Conservation (phyloP, 208 protist genomes). For the Crithidia thermophila region DNA sequence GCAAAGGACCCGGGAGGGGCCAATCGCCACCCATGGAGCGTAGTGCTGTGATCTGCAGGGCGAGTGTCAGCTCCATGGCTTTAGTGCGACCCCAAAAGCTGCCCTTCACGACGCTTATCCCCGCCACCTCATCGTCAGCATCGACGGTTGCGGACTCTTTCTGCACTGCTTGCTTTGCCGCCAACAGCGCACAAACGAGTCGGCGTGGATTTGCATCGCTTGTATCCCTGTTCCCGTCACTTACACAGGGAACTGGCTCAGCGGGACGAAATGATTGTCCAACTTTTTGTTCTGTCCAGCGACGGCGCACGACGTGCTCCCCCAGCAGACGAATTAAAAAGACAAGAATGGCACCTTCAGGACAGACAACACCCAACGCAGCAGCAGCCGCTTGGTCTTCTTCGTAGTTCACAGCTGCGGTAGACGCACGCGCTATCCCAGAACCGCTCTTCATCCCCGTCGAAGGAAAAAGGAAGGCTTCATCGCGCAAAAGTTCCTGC, state of each 20-base stretch:
- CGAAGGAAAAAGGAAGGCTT: background rate
- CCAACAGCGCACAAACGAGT: constrained; percentile 3
- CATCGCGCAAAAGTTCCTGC: background rate
- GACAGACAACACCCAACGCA: background rate
- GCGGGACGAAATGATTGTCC: constrained; percentile 35
- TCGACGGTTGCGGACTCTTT: too few species aligned
- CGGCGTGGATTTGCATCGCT: background rate
- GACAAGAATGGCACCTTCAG: constrained; percentile 13
- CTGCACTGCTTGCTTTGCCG: background rate
- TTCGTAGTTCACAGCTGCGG: background rate
- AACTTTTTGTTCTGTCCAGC: constrained; percentile 24
- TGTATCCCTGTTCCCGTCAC: background rate
- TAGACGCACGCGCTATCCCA: background rate
- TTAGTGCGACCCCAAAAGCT: background rate
- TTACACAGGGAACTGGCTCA: background rate
- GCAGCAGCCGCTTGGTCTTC: background rate
- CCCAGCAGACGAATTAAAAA: constrained; percentile 31
- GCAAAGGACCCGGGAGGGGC: constrained; percentile 13
- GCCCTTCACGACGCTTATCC: background rate
- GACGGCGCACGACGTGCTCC: constrained; percentile 32
- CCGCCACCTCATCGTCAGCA: too few species aligned
- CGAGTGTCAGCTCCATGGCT: background rate
- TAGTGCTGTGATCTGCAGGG: constrained; percentile 9
- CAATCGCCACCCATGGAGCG: constrained; percentile 25
- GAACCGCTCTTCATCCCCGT: background rate